phyloP scores from a whole-genome alignment of 257 asterid genomes.

The Nicotiana undulata region DNA sequence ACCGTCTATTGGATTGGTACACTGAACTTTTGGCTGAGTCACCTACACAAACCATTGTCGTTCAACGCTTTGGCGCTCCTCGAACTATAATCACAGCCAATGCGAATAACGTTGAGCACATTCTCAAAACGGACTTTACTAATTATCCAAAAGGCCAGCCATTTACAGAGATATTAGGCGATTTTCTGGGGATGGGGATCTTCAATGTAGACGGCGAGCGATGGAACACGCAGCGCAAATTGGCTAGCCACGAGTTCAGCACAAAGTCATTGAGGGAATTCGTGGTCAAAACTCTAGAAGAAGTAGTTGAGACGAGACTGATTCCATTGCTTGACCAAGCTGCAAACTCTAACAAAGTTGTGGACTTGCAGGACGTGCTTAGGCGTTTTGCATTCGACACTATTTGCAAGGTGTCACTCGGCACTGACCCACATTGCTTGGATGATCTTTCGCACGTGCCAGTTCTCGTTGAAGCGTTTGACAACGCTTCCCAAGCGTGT shows the following conservation, averaged over 20 bases:
- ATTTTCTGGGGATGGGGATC: constrained; percentile 57
- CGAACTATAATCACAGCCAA: constrained; percentile 52
- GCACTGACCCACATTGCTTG: constrained; percentile 6
- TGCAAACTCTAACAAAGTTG: constrained; percentile 6
- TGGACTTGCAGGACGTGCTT: constrained; percentile 17
- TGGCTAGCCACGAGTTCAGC: constrained; percentile 49
- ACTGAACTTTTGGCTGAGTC: constrained; percentile 41
- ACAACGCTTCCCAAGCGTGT: constrained; percentile 38
- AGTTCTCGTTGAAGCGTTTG: constrained; percentile 47
- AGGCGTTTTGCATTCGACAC: constrained; percentile 16
- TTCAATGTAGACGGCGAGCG: constrained; percentile 67
- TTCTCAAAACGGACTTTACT: constrained; percentile 45
- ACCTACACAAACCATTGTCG: constrained; percentile 12
- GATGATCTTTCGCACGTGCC: constrained; percentile 22
- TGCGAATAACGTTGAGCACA: constrained; percentile 56
- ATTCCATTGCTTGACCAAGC: background rate
- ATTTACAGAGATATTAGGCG: constrained; percentile 54
- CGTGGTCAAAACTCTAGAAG: constrained; percentile 24
- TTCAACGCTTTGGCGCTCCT: constrained; percentile 18
- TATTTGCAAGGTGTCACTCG: constrained; percentile 13
- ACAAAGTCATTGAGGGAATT: constrained; percentile 28
- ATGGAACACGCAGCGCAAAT: constrained; percentile 45
- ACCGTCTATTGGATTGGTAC: constrained; percentile 54
- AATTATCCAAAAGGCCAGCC: constrained; percentile 68
- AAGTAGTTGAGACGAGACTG: constrained; percentile 3